Conservation (phyloP, 2,329 filamentous ascomycete genomes). For the Aspergillus uvarum region DNA sequence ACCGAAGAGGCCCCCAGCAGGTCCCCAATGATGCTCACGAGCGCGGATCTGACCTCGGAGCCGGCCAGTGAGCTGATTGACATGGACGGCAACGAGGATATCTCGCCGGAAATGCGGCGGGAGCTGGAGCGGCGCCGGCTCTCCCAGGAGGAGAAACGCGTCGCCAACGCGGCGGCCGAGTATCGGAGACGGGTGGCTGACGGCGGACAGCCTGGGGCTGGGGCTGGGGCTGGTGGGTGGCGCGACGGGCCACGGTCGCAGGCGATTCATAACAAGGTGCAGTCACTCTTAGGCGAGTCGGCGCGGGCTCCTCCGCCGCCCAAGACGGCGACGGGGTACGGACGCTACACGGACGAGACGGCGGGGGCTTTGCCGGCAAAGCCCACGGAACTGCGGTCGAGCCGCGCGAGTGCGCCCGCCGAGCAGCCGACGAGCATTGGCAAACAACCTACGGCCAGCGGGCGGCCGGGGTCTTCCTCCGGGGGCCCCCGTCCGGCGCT, state of each 20-base stretch:
- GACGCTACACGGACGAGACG: slow-evolving; percentile 68
- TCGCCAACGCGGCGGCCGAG: slow-evolving; percentile 83
- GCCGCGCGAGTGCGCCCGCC: slow-evolving; percentile 13
- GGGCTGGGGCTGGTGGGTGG: slow-evolving; percentile 44
- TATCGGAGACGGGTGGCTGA: slow-evolving; percentile 74
- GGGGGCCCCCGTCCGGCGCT: slow-evolving; percentile 50
- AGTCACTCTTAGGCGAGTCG: slow-evolving; percentile 76
- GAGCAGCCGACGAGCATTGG: neutral
- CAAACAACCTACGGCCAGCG: slow-evolving; percentile 17
- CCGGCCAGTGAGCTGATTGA: slow-evolving; percentile 66
- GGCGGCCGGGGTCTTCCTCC: slow-evolving; percentile 11
- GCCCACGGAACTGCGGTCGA: slow-evolving; percentile 29
- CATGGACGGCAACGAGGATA: slow-evolving; percentile 60
- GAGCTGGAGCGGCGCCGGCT: slow-evolving; percentile 82
- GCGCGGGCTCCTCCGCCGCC: slow-evolving; percentile 58
- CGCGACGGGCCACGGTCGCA: slow-evolving; percentile 63
- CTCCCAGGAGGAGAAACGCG: slow-evolving; percentile 83
- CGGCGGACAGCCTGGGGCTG: slow-evolving; percentile 42
- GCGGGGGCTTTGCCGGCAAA: slow-evolving; percentile 42
- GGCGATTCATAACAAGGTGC: slow-evolving; percentile 90
- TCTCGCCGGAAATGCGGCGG: slow-evolving; percentile 83
- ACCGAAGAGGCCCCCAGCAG: slow-evolving; percentile 42
- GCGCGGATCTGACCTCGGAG: slow-evolving; percentile 72
- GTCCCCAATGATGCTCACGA: slow-evolving; percentile 58
- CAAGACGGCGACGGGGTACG: slow-evolving; percentile 85